A percentile compares a stretch with the other conserved stretches of the same genome.
Conservation (phyloP, 495 filamentous ascomycete species). For the Gamarada debralockiae region DNA sequence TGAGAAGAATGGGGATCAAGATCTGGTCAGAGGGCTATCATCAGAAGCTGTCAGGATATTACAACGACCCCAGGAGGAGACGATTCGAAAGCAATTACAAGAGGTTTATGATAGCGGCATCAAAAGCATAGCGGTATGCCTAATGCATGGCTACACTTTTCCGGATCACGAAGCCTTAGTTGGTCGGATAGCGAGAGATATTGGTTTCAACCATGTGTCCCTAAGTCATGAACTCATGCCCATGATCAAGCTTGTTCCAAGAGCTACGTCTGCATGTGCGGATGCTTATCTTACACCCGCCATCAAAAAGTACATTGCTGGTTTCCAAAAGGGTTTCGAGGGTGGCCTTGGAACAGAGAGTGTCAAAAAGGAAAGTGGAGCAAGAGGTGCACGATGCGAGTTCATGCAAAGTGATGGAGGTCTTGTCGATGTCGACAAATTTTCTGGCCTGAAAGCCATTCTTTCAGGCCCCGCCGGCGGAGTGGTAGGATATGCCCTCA, state of each 20-base stretch:
- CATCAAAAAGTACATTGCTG: slow-evolving; percentile 92
- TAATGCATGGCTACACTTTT: slow-evolving; percentile 82
- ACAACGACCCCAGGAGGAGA: slow-evolving; percentile 47
- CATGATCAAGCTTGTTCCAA: slow-evolving; percentile 87
- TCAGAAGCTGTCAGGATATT: slow-evolving; percentile 70
- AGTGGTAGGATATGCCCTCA: slow-evolving; percentile 91
- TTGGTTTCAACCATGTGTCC: slow-evolving; percentile 74
- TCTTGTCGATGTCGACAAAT: slow-evolving; percentile 69
- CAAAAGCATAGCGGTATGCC: slow-evolving; percentile 68
- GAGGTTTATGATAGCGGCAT: slow-evolving; percentile 59
- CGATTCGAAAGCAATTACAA: slow-evolving; percentile 51
- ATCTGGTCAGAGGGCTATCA: slow-evolving; percentile 62
- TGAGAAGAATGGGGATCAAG: slow-evolving; percentile 36
- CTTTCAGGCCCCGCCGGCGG: slow-evolving; percentile 78
- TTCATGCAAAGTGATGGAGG: slow-evolving; percentile 89
- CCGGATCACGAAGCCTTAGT: slow-evolving; percentile 69
- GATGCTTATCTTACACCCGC: slow-evolving; percentile 96
- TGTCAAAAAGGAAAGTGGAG: slow-evolving; percentile 53
- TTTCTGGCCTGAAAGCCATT: slow-evolving; percentile 73
- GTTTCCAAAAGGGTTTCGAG: slow-evolving; percentile 74
- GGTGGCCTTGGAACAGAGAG: slow-evolving; percentile 66
- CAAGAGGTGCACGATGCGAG: slow-evolving; percentile 63
- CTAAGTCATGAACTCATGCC: slow-evolving; percentile 80
- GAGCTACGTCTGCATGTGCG: slow-evolving; percentile 88
- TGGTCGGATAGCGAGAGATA: slow-evolving; percentile 61